phyloP scores from a whole-genome alignment of 441 rosid species.

The Mallotus japonicus region DNA sequence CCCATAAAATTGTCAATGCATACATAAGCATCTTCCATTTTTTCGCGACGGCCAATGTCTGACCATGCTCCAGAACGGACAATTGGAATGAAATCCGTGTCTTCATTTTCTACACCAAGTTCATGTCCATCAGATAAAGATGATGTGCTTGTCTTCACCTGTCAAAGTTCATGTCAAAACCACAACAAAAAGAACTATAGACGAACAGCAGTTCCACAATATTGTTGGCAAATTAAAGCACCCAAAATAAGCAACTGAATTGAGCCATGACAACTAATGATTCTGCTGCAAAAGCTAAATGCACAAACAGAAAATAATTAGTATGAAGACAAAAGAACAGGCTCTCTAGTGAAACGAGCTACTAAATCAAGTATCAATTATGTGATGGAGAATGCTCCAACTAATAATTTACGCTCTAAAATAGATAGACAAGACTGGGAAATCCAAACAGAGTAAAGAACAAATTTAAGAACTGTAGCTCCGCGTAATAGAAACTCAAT shows the following conservation, averaged over 20 bases:
- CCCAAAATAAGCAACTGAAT: not conserved
- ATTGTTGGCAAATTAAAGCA: not conserved
- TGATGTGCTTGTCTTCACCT: constrained; percentile 55
- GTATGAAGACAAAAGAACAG: not conserved
- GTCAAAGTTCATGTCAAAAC: constrained; percentile 33
- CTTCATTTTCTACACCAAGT: constrained; percentile 36
- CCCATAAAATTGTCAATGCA: constrained; percentile 58
- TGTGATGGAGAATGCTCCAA: too few relatives aligned
- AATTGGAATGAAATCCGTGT: constrained; percentile 49
- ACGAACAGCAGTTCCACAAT: not conserved
- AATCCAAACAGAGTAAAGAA: not conserved
- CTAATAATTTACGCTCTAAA: not conserved
- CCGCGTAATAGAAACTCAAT: too few relatives aligned
- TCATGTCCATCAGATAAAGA: constrained; percentile 44
- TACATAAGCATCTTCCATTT: constrained; percentile 77
- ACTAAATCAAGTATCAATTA: too few relatives aligned
- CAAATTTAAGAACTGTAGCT: not conserved
- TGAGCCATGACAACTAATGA: not conserved
- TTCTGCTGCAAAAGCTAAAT: not conserved
- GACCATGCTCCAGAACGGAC: constrained; percentile 88
- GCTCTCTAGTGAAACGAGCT: not conserved
- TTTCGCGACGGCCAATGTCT: constrained; percentile 58
- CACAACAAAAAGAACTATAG: not conserved
- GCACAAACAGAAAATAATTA: not conserved
- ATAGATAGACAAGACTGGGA: not conserved